Base-by-base conservation (phyloP, 306 rosid genomes). In the Ormosia semicastrata region DNA sequence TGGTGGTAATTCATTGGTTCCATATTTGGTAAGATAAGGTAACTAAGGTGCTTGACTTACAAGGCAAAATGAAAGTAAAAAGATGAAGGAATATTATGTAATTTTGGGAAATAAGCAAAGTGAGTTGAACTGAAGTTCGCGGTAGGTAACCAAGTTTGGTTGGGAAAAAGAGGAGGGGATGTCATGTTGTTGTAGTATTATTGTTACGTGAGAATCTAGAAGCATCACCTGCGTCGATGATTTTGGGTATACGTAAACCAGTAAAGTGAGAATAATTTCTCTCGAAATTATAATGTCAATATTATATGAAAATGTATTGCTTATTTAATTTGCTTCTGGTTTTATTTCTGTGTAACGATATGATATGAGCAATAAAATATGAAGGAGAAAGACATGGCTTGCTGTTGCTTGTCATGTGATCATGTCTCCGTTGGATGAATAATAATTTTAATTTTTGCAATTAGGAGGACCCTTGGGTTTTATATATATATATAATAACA, bases 81-180 rank as follows among this genome's bases (percentile, higher is more conserved):
- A 43, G 43, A 54, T 56, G 87, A 80, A 72, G 84, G 88, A 83
- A 86, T 85, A 77, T 82, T 14, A 33, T 73, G 90, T 88, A 87
- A 85, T 75, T 84, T 83, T 85, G 87, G 83, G 78, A 76, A 89
- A 90, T 80, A 90, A 90, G 88, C 87, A 71, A 83, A 78, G 87
- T 37, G 80, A 66, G 82, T 88, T 84, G 89, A 82, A 79, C 81
- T 57, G 66, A 77, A 78, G 72, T 43, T n/a, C 15, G 49, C 13
- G 87, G 71, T 66, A 73, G 73, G 86, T 82, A 86, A 86, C 85
- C 79, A 84, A 82, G 64, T 62, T 69, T 78, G 58, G 87, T 46
- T 75, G 66, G 44, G 80, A 80, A 77, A 71, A 62, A 12, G 82
- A 76, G 59, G 41, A 83, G 83, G 89, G 59, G 11, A 65, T 77